These are phyloP conservation scores for Smallanthus sonchifolius DNA, from an alignment of 129 eudicot species.

Conservation along the genomic window DNA sequence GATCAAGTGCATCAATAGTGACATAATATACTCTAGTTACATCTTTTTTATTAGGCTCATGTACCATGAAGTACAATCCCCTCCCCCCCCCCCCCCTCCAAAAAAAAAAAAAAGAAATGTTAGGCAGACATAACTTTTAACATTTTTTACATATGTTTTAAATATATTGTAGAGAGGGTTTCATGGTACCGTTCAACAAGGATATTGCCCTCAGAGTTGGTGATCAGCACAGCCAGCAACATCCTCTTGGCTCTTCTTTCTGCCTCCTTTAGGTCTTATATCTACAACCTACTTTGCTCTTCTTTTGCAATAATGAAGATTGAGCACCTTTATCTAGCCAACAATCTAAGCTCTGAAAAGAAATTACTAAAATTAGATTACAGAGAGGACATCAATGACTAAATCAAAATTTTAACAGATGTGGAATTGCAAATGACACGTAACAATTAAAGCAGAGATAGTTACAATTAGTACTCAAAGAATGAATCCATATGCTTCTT, in stretches of 20 bases:
- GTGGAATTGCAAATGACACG: not conserved
- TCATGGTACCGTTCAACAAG: slow-evolving; percentile 86
- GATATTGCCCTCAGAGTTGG: slow-evolving; percentile 94
- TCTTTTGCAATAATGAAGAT: no score
- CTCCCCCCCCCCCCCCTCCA: no score
- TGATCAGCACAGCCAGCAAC: slow-evolving; percentile 78
- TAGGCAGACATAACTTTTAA: no score
- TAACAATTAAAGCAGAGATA: no score
- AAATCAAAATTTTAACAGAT: not conserved
- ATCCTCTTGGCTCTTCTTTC: slow-evolving; percentile 29
- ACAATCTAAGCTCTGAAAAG: not conserved
- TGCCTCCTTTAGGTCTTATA: not conserved
- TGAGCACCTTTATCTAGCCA: not conserved
- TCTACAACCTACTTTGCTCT: no score
- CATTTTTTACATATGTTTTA: no score
- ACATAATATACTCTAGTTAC: not conserved
- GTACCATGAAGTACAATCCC: no score
- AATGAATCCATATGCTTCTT: no score
- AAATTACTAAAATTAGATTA: not conserved
- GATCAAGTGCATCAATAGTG: not conserved
- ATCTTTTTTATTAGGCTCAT: no score
- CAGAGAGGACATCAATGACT: not conserved
- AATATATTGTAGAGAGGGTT: not conserved
- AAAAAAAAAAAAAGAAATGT: not conserved
- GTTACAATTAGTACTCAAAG: no score